A percentile compares a stretch with the other conserved stretches of the same genome.
phyloP scores from a whole-genome alignment of 495 filamentous ascomycete species.

The Hamigera avellanea region DNA sequence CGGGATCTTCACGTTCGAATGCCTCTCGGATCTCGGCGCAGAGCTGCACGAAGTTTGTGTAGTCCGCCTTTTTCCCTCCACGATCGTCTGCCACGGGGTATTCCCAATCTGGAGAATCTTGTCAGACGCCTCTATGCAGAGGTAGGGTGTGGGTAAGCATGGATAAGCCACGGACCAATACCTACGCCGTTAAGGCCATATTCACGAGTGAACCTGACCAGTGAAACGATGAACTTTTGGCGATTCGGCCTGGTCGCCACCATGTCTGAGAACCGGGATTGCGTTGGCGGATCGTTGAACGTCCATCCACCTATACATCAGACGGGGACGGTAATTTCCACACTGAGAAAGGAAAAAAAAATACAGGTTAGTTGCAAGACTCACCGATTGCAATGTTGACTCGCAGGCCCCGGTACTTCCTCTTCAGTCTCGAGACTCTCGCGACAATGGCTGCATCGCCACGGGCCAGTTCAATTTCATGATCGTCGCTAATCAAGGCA shows the following conservation, averaged over 20 bases:
- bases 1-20: slow-evolving; percentile 15
- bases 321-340: too few relatives aligned
- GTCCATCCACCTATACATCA: slow-evolving; percentile 15
- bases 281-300: slow-evolving; percentile 20
- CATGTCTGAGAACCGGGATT: slow-evolving; percentile 18
- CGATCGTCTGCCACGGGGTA: slow-evolving; percentile 30
- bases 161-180: slow-evolving; percentile 24
- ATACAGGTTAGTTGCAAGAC: too few relatives aligned
- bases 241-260: slow-evolving; percentile 18
- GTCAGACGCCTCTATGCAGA: neutral
- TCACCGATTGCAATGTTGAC: slow-evolving; percentile 30
- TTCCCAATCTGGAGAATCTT: slow-evolving; percentile 49
- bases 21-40: slow-evolving; percentile 28
- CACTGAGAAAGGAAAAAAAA: too few relatives aligned
- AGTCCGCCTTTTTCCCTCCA: slow-evolving; percentile 25
- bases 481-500: slow-evolving; percentile 16
- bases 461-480: slow-evolving; percentile 6
- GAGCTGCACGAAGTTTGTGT: slow-evolving; percentile 28
- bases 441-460: slow-evolving; percentile 11
- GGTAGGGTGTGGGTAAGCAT: too few relatives aligned
- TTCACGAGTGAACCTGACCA: slow-evolving; percentile 27
- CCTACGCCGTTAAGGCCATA: slow-evolving; percentile 46
- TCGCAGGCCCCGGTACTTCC: slow-evolving; percentile 12
- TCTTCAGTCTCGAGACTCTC: slow-evolving; percentile 25
- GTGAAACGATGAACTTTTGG: slow-evolving; percentile 29